Percentiles rank a stretch among this genome's conserved stretches.
Evolutionary conservation across 441 rosid species (phyloP).

Genomic region (Croton setiger): DNA sequence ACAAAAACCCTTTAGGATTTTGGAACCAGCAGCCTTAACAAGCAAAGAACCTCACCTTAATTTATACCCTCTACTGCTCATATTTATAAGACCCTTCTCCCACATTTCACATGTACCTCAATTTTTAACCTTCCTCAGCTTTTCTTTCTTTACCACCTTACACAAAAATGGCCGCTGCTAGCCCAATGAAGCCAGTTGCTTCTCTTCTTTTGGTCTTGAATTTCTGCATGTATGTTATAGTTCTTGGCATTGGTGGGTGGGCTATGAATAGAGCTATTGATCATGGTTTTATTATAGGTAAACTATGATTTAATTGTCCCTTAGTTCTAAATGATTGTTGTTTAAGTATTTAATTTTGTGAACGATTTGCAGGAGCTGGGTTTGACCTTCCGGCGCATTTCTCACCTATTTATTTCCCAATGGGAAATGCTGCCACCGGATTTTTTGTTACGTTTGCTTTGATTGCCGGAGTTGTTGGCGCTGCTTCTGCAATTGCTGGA

Average conservation of each 20-base stretch:
- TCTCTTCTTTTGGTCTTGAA: constrained; percentile 62
- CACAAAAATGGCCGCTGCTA: constrained; percentile 39
- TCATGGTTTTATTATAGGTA: constrained; percentile 83
- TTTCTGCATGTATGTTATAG: constrained; percentile 69
- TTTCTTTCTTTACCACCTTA: constrained; percentile 5
- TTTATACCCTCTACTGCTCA: no score
- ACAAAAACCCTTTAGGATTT: constrained; percentile 31
- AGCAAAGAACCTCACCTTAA: constrained; percentile 64
- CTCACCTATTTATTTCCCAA: constrained; percentile 86
- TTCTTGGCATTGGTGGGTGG: constrained; percentile 87
- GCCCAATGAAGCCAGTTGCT: constrained; percentile 57
- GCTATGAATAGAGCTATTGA: constrained; percentile 79
- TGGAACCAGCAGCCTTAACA: constrained; percentile 46
- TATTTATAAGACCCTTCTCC: constrained; percentile 6
- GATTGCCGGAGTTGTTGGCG: constrained; percentile 90
- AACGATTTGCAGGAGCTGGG: constrained; percentile 56
- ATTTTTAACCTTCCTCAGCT: constrained; percentile 5
- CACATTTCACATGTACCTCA: constrained; percentile 8
- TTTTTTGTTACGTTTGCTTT: constrained; percentile 75
- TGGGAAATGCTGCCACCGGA: constrained; percentile 97
- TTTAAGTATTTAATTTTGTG: background rate
- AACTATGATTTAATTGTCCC: background rate
- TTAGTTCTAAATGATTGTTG: no score
- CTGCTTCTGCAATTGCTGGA: constrained; percentile 68
- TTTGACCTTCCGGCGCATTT: constrained; percentile 77